Evolutionary conservation across 192 early-diverging fungal species (phyloP).

Genomic region (Mortierella alpina): DNA sequence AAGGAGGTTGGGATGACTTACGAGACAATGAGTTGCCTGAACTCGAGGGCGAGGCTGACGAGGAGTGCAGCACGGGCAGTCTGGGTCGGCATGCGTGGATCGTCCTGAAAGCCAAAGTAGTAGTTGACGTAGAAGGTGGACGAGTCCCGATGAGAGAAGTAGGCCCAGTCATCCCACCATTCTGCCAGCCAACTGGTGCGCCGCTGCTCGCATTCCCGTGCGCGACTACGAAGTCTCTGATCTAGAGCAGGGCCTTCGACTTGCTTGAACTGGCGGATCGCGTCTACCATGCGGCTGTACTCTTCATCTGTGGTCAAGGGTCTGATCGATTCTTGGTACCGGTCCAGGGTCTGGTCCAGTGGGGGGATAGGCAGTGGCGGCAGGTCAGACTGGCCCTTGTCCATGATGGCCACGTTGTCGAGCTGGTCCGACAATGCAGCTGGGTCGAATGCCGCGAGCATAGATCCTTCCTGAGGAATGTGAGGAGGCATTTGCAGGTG

Average conservation of each 20-base stretch:
- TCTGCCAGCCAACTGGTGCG: slow-evolving; percentile 56
- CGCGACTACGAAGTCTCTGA: slow-evolving; percentile 50
- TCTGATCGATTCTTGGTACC: slow-evolving; percentile 60
- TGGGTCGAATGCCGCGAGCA: not conserved
- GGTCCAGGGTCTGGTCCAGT: slow-evolving; percentile 62
- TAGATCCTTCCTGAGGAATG: not conserved
- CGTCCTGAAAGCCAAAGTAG: slow-evolving; percentile 53
- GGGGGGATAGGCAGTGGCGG: slow-evolving; percentile 65
- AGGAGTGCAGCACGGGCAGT: slow-evolving; percentile 44
- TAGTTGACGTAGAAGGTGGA: slow-evolving; percentile 54
- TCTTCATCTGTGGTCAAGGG: slow-evolving; percentile 60
- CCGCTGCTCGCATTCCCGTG: slow-evolving; percentile 60
- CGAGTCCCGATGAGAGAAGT: slow-evolving; percentile 45
- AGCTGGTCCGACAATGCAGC: not conserved
- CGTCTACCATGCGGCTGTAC: slow-evolving; percentile 56
- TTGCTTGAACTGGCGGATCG: slow-evolving; percentile 56
- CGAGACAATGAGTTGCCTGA: slow-evolving; percentile 45
- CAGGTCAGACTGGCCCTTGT: slow-evolving; percentile 50
- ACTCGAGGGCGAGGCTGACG: slow-evolving; percentile 43
- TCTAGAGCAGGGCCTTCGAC: slow-evolving; percentile 14
- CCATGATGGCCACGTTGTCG: slow-evolving; percentile 32
- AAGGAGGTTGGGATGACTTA: slow-evolving; percentile 7
- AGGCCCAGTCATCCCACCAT: slow-evolving; percentile 55
- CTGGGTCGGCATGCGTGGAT: slow-evolving; percentile 44
- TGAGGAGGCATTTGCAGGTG: slow-evolving; percentile 13